These are phyloP conservation scores for Fusarium floridanum DNA, from an alignment of 2,329 filamentous ascomycete genomes.

Conservation along the genomic window DNA sequence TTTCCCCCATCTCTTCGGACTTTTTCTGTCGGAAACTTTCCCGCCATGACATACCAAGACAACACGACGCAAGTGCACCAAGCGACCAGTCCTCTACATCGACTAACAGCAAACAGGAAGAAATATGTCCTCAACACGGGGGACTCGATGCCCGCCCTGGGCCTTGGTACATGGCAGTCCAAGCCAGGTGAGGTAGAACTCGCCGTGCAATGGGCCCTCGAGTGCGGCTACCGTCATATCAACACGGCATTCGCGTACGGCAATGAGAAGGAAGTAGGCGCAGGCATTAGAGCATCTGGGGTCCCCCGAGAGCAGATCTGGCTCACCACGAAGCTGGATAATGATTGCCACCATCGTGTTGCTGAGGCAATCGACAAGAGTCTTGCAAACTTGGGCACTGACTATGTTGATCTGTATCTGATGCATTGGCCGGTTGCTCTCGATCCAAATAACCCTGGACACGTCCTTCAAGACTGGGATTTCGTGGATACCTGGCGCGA, in stretches of 20 bases:
- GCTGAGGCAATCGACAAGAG: constrained; percentile 60
- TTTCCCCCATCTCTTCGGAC: not conserved
- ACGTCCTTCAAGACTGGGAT: not conserved
- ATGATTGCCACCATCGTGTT: constrained; percentile 61
- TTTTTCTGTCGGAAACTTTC: not conserved
- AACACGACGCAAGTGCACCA: not conserved
- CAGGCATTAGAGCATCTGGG: constrained; percentile 50
- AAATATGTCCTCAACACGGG: constrained; percentile 46
- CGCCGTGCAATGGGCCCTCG: constrained; percentile 56
- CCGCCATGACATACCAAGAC: not conserved
- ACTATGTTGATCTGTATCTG: constrained; percentile 65
- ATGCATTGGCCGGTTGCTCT: constrained; percentile 63
- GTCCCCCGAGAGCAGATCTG: constrained; percentile 55
- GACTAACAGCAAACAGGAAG: not conserved
- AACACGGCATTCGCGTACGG: constrained; percentile 61
- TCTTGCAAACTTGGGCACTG: constrained; percentile 60
- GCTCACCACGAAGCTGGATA: constrained; percentile 71
- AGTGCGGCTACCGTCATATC: constrained; percentile 58
- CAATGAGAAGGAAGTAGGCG: constrained; percentile 57
- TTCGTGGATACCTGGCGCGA: constrained; percentile 68
- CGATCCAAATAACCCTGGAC: constrained; percentile 36
- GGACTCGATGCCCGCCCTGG: constrained; percentile 49
- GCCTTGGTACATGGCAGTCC: constrained; percentile 51
- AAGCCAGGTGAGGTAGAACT: constrained; percentile 65
- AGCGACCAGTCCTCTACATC: not conserved